Percentiles rank a stretch among this genome's conserved stretches.
Conservation (phyloP, 345 rosid genomes). For the Populus nigra region DNA sequence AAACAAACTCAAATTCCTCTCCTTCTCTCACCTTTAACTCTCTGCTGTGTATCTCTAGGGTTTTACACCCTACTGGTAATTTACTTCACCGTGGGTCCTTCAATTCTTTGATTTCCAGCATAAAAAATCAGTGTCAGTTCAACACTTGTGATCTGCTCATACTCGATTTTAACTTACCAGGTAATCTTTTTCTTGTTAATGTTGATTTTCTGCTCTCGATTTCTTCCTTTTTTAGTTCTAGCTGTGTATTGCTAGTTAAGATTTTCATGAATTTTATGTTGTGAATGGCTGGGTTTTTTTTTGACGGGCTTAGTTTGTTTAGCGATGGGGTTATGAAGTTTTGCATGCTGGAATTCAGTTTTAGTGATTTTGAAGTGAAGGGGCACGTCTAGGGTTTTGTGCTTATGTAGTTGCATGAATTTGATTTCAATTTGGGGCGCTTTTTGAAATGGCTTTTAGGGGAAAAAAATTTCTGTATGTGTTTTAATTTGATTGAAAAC, state of each 20-base stretch:
- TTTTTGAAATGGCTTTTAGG: not conserved
- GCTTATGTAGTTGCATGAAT: not conserved
- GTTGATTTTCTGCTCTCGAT: not conserved
- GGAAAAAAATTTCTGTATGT: not conserved
- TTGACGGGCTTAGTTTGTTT: not conserved
- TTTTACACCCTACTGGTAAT: conserved; percentile 1
- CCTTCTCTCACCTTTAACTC: not conserved
- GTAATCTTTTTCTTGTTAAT: conserved; percentile 8
- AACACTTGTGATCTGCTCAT: conserved; percentile 15
- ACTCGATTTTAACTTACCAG: conserved; percentile 11
- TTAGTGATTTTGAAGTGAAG: not conserved
- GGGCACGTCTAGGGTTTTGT: conserved; percentile 8
- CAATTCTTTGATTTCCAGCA: not conserved
- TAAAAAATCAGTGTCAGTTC: not conserved
- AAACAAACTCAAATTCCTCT: not conserved
- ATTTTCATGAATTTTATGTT: not conserved
- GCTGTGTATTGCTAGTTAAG: not conserved
- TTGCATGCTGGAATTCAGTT: not conserved
- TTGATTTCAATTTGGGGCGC: not conserved
- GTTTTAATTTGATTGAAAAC: not conserved
- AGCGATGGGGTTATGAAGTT: not conserved
- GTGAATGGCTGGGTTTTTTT: conserved; percentile 5
- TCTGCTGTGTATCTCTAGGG: conserved; percentile 18
- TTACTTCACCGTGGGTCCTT: not conserved
- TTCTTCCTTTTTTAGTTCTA: not conserved